Evolutionary conservation across 768 basidiomycete genomes (phyloP), one percentile per base, ranked within the genome.

Genomic region (Tulasnella sp.): DNA sequence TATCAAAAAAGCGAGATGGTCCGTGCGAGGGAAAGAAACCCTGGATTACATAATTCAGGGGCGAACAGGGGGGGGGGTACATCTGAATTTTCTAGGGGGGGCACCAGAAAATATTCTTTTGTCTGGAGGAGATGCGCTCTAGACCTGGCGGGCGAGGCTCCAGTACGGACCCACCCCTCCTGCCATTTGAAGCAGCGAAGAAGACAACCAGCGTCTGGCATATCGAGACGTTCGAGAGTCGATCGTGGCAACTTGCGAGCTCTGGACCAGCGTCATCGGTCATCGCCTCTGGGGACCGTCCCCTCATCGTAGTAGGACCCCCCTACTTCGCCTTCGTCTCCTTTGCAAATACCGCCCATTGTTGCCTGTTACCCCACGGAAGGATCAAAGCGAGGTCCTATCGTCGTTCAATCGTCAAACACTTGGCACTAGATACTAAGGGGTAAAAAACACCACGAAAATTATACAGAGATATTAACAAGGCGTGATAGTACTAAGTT

Each of bases 381-480:
- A 51, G 51, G 51, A 51, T 51, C 51, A 51, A 51, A n/a, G 51
- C 51, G 20, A 51, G 51, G 23, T 23, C 20, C n/a, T 51, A 51
- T 51, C 51, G 20, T 51, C 51, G n/a, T 51, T 44, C 44, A 35
- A 44, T 44, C 44, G 44, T 44, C 44, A n/a, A 20, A 0, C 23
- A 51, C 51, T 51, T n/a, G 51, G 51, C 51, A 51, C 51, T 51
- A 51, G 51, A 23, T 23, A 7, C 23, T 51, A 7, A 51, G 51
- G 51, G 51, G 61, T 23, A 26, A 67, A 67, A 67, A 16, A 67
- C 61, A 35, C n/a, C 5, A 67, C 35, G 35, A 13, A 67, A 67
- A 67, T 67, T 67, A 67, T 26, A 61, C 61, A 67, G 32, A 67
- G 61, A 67, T 67, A 67, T 67, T 67, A 67, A 57, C 61, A 67